A percentile compares a stretch with the other conserved stretches of the same genome.
These are phyloP conservation scores for Fusarium setosum DNA, from an alignment of 2,329 filamentous ascomycete genomes.

Conservation along the genomic window DNA sequence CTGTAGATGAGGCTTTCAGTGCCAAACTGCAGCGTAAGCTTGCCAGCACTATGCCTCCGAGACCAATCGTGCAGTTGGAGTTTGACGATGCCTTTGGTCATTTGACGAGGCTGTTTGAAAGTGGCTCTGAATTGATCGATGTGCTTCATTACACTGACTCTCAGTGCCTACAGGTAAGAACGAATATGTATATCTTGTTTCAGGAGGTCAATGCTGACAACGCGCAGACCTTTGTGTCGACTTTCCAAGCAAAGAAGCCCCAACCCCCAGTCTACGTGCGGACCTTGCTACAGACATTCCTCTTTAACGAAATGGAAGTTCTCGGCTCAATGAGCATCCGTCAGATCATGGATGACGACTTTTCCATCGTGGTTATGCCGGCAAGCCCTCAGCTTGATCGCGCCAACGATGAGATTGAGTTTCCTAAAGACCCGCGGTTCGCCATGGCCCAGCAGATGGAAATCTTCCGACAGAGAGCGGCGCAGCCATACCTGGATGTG, in stretches of 20 bases:
- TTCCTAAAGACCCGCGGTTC: conserved; percentile 78
- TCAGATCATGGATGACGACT: conserved; percentile 82
- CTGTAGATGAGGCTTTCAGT: conserved; percentile 85
- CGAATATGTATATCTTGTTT: too few species aligned
- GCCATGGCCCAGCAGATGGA: conserved; percentile 81
- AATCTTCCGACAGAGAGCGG: conserved; percentile 68
- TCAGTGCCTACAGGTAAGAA: conserved; percentile 74
- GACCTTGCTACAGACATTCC: conserved; percentile 79
- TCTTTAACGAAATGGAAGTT: conserved; percentile 79
- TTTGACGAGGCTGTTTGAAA: conserved; percentile 76
- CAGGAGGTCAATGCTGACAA: not conserved
- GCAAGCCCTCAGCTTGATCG: conserved; percentile 77
- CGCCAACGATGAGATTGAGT: conserved; percentile 80
- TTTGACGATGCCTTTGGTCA: conserved; percentile 78
- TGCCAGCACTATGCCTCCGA: conserved; percentile 92
- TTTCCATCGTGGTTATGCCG: conserved; percentile 82
- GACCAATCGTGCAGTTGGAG: conserved; percentile 84
- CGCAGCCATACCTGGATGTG: conserved; percentile 83
- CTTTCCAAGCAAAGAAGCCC: conserved; percentile 82
- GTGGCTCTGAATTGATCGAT: conserved; percentile 76
- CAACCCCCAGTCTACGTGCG: conserved; percentile 87
- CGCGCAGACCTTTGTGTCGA: conserved; percentile 74
- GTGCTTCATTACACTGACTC: conserved; percentile 76
- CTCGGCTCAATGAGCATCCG: conserved; percentile 76
- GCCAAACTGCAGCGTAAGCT: conserved; percentile 90